Conservation (phyloP, 192 early-diverging fungal species). For the Phlyctochytrium arcticum region DNA sequence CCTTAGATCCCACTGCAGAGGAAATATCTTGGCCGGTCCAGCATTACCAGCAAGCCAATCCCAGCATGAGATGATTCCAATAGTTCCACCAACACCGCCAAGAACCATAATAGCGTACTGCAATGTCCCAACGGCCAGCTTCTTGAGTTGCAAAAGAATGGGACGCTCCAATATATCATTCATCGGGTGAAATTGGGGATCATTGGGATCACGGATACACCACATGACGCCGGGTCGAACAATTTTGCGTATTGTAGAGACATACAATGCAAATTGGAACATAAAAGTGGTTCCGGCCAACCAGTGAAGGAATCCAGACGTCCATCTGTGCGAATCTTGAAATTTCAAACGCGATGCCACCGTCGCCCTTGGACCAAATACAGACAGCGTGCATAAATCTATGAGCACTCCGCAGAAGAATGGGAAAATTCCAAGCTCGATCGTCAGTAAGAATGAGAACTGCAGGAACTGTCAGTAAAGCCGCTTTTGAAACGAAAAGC, state of each 20-base stretch:
- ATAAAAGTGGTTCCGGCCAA: conserved; percentile 89
- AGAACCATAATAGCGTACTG: conserved; percentile 83
- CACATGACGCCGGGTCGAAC: conserved; percentile 94
- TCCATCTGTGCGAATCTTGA: conserved; percentile 57
- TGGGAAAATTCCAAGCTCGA: conserved; percentile 88
- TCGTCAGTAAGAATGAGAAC: conserved; percentile 78
- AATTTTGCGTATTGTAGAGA: conserved; percentile 72
- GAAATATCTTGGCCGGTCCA: conserved; percentile 42
- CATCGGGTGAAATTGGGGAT: conserved; percentile 91
- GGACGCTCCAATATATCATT: conserved; percentile 86
- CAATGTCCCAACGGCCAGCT: conserved; percentile 72
- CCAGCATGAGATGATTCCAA: conserved; percentile 16
- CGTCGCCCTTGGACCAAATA: conserved; percentile 63
- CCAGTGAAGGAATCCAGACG: conserved; percentile 78
- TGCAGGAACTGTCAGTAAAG: not conserved
- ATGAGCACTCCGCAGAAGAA: conserved; percentile 81
- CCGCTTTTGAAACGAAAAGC: not conserved
- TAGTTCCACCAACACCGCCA: conserved; percentile 65
- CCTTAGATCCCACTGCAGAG: conserved; percentile 62
- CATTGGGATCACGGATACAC: conserved; percentile 97
- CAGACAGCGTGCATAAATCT: conserved; percentile 73
- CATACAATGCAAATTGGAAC: conserved; percentile 89
- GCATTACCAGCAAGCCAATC: conserved; percentile 22
- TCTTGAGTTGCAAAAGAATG: conserved; percentile 69
- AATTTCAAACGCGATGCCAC: conserved; percentile 53